Percentiles rank a stretch among this genome's conserved stretches.
phyloP scores from a whole-genome alignment of 768 basidiomycete species.

The Suillus occidentalis region DNA sequence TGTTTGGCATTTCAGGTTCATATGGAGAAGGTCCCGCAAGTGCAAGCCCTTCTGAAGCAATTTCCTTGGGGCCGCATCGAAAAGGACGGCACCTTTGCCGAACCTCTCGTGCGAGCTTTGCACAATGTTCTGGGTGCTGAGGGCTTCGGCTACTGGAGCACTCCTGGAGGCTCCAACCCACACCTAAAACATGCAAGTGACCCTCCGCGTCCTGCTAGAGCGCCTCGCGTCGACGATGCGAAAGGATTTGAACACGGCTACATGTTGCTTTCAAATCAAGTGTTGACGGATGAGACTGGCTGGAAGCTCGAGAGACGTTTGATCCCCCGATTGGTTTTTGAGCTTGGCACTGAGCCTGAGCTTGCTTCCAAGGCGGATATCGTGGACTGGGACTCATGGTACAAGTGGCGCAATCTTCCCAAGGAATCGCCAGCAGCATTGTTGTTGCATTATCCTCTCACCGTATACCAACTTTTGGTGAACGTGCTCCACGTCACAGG shows the following conservation, averaged over 20 bases:
- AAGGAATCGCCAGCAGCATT: conserved; percentile 43
- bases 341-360: conserved; percentile 25
- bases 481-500: conserved; percentile 33
- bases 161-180: conserved; percentile 32
- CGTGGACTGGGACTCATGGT: conserved; percentile 44
- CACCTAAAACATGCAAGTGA: conserved; percentile 27
- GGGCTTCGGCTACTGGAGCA: conserved; percentile 45
- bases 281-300: conserved; percentile 32
- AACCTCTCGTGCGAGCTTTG: conserved; percentile 35
- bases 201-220: conserved; percentile 3
- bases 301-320: conserved; percentile 38
- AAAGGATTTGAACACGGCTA: conserved; percentile 34
- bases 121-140: conserved; percentile 39
- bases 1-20: conserved; percentile 27
- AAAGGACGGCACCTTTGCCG: conserved; percentile 39
- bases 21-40: conserved; percentile 36
- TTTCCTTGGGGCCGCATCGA: conserved; percentile 46
- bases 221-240: conserved; percentile 11
- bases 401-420: conserved; percentile 45
- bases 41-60: conserved; percentile 34
- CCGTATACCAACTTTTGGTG: conserved; percentile 39
- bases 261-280: conserved; percentile 30
- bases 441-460: conserved; percentile 44
- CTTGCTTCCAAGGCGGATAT: conserved; percentile 30
- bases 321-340: conserved; percentile 34